phyloP scores from a whole-genome alignment of 2,329 filamentous ascomycete genomes.

The Metarhizium album region DNA sequence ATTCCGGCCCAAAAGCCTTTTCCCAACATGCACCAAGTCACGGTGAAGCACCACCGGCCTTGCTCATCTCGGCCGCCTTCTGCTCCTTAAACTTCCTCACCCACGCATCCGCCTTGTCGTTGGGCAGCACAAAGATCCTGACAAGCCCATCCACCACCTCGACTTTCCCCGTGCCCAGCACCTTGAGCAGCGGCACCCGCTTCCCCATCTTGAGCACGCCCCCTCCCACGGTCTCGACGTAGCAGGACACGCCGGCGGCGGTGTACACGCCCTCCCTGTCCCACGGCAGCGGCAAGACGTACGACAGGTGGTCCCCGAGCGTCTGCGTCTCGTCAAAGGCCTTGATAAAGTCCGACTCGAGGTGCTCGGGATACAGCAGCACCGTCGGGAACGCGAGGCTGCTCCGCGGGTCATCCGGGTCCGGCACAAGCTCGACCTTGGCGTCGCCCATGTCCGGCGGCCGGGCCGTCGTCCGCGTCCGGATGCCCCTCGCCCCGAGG shows the following conservation, averaged over 20 bases:
- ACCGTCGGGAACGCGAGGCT: conserved; percentile 67
- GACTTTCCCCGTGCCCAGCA: conserved; percentile 64
- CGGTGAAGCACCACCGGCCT: conserved; percentile 3
- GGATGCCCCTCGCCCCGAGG: conserved; percentile 59
- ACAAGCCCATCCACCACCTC: conserved; percentile 84
- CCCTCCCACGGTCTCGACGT: conserved; percentile 70
- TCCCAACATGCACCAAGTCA: neutral
- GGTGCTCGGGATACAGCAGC: conserved; percentile 71
- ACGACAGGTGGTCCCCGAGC: conserved; percentile 66
- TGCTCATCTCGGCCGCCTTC: conserved; percentile 40
- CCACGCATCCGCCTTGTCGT: conserved; percentile 58
- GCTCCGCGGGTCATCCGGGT: conserved; percentile 63
- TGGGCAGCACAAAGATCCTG: conserved; percentile 72
- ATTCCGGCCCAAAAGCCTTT: no score
- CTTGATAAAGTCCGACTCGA: conserved; percentile 87
- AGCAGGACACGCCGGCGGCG: conserved; percentile 63
- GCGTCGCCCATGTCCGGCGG: conserved; percentile 87
- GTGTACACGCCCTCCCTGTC: conserved; percentile 60
- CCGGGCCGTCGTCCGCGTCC: conserved; percentile 52
- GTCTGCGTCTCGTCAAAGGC: conserved; percentile 68
- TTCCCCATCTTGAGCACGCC: conserved; percentile 84
- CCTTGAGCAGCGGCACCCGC: conserved; percentile 66
- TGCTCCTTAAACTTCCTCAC: conserved; percentile 75
- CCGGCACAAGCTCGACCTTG: conserved; percentile 54
- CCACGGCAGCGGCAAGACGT: conserved; percentile 86